Evolutionary conservation across 306 rosid genomes (phyloP), one percentile per base, ranked within the genome.

Genomic region (Sphenostylis stenocarpa): DNA sequence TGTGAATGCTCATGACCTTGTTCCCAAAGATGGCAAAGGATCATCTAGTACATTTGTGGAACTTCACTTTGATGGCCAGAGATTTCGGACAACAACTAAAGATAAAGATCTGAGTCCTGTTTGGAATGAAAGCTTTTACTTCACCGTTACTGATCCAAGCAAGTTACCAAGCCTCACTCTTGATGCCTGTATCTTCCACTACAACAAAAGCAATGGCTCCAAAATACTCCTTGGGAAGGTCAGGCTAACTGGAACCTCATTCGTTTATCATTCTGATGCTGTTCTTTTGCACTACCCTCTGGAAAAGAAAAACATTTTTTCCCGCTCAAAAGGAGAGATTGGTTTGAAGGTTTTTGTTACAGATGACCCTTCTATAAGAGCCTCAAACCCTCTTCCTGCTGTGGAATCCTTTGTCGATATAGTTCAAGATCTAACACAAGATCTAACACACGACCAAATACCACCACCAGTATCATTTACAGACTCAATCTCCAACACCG

Each of bases 41-140:
- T 82, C 92, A 58, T 82, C 86, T 34, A 86, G 34, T 53, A 81
- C 97, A 65, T 89, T 55, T 73, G 99, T 96, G 49, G 99, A 96
- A 86, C 94, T 96, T 64, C 87, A 82, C 47, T 96, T 96, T 51
- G 97, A 92, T 82, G 89, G 69, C 62, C 96, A 89, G 80, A 92
- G 73, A 85, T 87, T 82, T 24, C 91, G 90, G 13, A 96, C 98
- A 14, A 83, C 93, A 5, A 84, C 67, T 0, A 96, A 91, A 79
- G 88, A 91, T 17, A 88, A 82, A 72, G 99, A 96, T 76, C 83
- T 86, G 36, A 88, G 79, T 87, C 99, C 99, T 4, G 75, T 84
- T 78, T 96, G 98, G 98, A 91, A 92, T 7, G 99, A 96, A 61
- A 85, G 45, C 38, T 91, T 96, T 84, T 91, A 83, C 88, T 96